A percentile compares a stretch with the other conserved stretches of the same genome.
phyloP scores from a whole-genome alignment of 2,329 filamentous ascomycete species.

The Phaeosphaeria sp. region DNA sequence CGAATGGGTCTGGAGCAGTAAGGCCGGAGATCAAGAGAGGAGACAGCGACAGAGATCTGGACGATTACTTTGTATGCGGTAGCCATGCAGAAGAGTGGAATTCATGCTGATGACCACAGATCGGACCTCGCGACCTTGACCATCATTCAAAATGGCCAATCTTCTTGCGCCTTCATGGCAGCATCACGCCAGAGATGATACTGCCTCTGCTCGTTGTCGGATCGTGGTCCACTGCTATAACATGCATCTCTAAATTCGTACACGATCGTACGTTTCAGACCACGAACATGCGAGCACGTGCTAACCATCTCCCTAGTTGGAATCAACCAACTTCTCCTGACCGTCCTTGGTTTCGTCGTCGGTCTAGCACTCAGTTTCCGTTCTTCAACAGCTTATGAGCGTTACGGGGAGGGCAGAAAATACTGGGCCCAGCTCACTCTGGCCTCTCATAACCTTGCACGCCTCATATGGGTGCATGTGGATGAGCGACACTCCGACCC shows the following conservation, averaged over 20 bases:
- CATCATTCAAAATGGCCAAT: conserved; percentile 78
- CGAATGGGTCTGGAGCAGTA: conserved; percentile 10
- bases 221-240: conserved; percentile 71
- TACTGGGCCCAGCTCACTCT: conserved; percentile 66
- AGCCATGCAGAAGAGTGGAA: conserved; percentile 30
- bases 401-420: conserved; percentile 65
- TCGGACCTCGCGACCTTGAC: conserved; percentile 70
- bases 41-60: conserved; percentile 48
- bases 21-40: conserved; percentile 25
- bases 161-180: conserved; percentile 76
- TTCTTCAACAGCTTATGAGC: conserved; percentile 77
- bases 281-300: conserved; percentile 7
- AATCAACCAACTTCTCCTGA: conserved; percentile 71
- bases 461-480: conserved; percentile 87
- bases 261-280: conserved; percentile 27
- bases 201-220: conserved; percentile 69
- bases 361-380: conserved; percentile 77
- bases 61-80: conserved; percentile 64
- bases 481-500: conserved; percentile 61
- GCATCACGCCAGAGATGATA: conserved; percentile 75
- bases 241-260: conserved; percentile 54
- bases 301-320: conserved; percentile 49
- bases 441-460: conserved; percentile 63
- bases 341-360: conserved; percentile 81
- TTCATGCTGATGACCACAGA: conserved; percentile 22